These are phyloP conservation scores for Arachis monticola DNA, from an alignment of 331 rosid genomes.

Conservation along the genomic window DNA sequence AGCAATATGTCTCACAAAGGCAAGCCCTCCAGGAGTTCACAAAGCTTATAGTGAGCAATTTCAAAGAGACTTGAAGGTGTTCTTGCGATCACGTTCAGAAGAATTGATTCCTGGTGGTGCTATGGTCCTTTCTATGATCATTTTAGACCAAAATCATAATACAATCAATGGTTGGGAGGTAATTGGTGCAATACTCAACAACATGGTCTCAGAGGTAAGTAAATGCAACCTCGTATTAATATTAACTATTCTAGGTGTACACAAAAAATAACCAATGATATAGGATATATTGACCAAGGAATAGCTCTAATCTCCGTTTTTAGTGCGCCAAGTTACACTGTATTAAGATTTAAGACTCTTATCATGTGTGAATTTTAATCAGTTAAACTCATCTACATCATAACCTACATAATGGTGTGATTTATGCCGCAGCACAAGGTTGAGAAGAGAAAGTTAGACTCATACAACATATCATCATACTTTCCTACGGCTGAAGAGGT, in stretches of 20 bases:
- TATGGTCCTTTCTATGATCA: slow-evolving; percentile 39
- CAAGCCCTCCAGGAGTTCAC: slow-evolving; percentile 49
- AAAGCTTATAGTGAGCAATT: slow-evolving; percentile 46
- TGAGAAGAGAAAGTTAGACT: neutral
- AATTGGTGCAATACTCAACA: neutral
- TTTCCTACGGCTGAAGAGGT: slow-evolving; percentile 40
- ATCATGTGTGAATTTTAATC: too few species aligned
- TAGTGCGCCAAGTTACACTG: too few species aligned
- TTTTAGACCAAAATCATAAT: slow-evolving; percentile 28
- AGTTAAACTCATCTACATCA: neutral
- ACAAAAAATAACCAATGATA: too few species aligned
- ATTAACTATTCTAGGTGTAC: too few species aligned
- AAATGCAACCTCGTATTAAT: too few species aligned
- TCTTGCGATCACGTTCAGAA: slow-evolving; percentile 41
- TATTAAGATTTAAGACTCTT: too few species aligned
- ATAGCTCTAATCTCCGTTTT: too few species aligned
- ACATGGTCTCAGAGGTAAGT: neutral
- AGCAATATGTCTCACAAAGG: slow-evolving; percentile 6
- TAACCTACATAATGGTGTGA: neutral
- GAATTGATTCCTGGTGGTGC: slow-evolving; percentile 51
- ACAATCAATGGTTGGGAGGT: neutral
- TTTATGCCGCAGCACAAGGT: slow-evolving; percentile 1
- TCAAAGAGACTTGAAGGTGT: slow-evolving; percentile 41
- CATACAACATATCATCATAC: slow-evolving; percentile 44
- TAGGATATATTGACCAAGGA: too few species aligned